Base-by-base conservation (phyloP, 2,329 filamentous ascomycete species). In the Colletotrichum kahawae region DNA sequence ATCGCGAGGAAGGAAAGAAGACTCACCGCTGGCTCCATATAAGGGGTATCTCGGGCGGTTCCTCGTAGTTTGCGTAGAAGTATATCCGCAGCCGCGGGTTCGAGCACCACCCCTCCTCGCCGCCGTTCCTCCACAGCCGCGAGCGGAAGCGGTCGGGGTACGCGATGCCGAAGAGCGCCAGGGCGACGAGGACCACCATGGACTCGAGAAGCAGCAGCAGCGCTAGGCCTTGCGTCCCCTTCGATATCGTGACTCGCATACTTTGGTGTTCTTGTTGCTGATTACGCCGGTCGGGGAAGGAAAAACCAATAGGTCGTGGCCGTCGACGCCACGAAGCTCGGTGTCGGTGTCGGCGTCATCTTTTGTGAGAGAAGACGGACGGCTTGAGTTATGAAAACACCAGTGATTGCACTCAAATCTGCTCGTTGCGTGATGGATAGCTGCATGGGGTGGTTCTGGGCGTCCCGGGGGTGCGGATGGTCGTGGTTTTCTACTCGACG, bases 1-100 rank as follows among this genome's bases (percentile, higher is more conserved):
- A 18, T 14, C 13, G 7, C 5, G 6, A 21, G 14, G 33, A 36
- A 56, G 57, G 1, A 48, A 18, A n/a, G 60, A 2, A 33, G 8
- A 43, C 75, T 14, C 72, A 82, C 82, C 76, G 79, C 57, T 81
- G 77, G 3, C 77, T 78, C 79, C 82, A 82, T 21, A 82, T 77
- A 12, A 78, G 48, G 4, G 81, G 79, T 4, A 82, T 77, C 54
- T 79, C 77, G 7, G 82, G 80, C 18, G 77, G 79, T 48, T 82
- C 80, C n/a, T 76, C 74, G 31, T 81, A 76, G 77, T 82, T 82
- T 33, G 82, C 81, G 21, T 81, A 82, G 64, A 76, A 82, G 71
- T 81, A 82, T 7, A 81, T 81, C 54, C 80, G 73, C 48, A 78
- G 34, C 4, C 79, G 79, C 5, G 81, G 82, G 43, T 81, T 80